Evolutionary conservation across 225 moss, liverwort and hornwort species (phyloP), one percentile per base, ranked within the genome.

Genomic region (Asterella californica): DNA sequence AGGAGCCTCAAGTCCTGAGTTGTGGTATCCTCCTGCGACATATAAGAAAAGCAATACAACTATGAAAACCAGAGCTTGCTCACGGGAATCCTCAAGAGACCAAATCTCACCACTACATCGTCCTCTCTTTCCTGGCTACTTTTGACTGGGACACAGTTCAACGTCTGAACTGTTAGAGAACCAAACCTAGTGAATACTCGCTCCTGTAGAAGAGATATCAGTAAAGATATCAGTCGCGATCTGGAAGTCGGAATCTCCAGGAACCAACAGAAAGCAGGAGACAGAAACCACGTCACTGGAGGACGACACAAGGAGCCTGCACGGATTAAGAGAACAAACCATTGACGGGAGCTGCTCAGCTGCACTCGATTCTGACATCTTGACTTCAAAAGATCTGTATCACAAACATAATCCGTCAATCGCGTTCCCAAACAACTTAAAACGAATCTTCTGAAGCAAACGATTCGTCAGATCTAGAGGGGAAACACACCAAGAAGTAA

Each of bases 1-100:
- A 86, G 70, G 67, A 83, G n/a, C 76, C 75, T 81, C 18, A 82
- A 76, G 53, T 36, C 76, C 76, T 67, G 70, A 38, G 54, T 76
- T 45, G 52, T 12, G 30, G 21, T 47, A 46, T 67, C 49, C 30
- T 78, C 74, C 78, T 69, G 37, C 42, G 42, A 42, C 42, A 42
- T 7, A 3, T 3, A n/a, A 57, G 0, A 15, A 24, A 57, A 15
- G 70, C 15, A 5, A 70, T 37, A 19, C 1, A 70, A 38, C 17
- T 38, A 36, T 29, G 22, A 36, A 27, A 9, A 42, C 33, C 24
- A 22, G n/a, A 72, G 27, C 0, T 49, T 10, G 22, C 10, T 5
- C 7, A n/a, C 49, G 7, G 42, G 42, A 27, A n/a, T 47, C 72
- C 22, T 25, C 10, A 48, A 18, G 18, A 57, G 21, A 57, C 18